Evolutionary conservation across 2,329 filamentous ascomycete genomes (phyloP).

Genomic region (Cercospora citrullina): DNA sequence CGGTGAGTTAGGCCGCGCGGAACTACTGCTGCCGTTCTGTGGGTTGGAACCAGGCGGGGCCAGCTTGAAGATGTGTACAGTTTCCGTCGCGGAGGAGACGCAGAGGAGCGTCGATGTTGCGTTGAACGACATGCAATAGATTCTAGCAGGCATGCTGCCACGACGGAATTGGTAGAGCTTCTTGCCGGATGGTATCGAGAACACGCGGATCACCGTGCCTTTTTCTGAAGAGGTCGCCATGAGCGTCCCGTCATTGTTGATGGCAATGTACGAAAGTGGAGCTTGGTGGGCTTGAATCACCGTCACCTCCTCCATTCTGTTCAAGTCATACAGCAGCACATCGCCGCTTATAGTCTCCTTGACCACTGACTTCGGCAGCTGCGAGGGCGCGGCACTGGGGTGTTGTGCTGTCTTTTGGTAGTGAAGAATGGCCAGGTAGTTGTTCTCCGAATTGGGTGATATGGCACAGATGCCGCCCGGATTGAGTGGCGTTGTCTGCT

Average conservation of each 20-base stretch:
- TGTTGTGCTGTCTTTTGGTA: constrained; percentile 58
- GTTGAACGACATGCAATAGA: constrained; percentile 99
- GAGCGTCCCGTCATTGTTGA: constrained; percentile 89
- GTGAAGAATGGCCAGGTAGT: constrained; percentile 90
- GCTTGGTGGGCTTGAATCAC: constrained; percentile 94
- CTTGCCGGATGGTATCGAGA: constrained; percentile 83
- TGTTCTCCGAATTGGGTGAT: constrained; percentile 91
- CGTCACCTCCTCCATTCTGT: constrained; percentile 87
- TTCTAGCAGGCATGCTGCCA: constrained; percentile 91
- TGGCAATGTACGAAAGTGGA: constrained; percentile 81
- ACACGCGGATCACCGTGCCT: constrained; percentile 94
- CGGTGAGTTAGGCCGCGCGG: constrained; percentile 27
- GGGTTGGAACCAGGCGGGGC: constrained; percentile 45
- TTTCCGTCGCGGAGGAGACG: constrained; percentile 94
- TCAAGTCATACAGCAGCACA: constrained; percentile 87
- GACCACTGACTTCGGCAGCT: constrained; percentile 77
- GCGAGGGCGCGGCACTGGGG: constrained; percentile 61
- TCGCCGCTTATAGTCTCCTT: constrained; percentile 76
- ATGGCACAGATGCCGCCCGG: constrained; percentile 83
- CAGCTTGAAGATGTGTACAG: constrained; percentile 92
- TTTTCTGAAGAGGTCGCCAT: constrained; percentile 96
- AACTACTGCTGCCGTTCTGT: constrained; percentile 17
- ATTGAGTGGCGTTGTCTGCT: constrained; percentile 91
- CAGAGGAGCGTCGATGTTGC: constrained; percentile 88
- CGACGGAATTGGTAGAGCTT: constrained; percentile 96